phyloP scores from a whole-genome alignment of 2,329 filamentous ascomycete species.

The Metarhizium humberi region DNA sequence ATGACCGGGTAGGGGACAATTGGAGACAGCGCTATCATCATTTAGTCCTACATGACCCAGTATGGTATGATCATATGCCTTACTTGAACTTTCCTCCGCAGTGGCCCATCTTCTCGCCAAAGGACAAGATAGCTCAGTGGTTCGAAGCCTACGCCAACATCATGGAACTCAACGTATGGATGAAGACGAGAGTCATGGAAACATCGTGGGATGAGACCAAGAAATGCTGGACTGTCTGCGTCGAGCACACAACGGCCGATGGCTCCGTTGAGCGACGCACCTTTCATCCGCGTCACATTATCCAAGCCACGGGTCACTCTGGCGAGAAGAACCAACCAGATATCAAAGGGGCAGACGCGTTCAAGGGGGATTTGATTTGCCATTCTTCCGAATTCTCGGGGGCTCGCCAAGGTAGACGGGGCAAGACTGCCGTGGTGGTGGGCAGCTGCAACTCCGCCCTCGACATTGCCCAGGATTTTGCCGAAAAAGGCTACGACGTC shows the following conservation, averaged over 20 bases:
- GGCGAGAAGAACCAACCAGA: constrained; percentile 54
- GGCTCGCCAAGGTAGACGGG: constrained; percentile 32
- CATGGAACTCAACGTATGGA: constrained; percentile 63
- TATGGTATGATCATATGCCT: constrained; percentile 52
- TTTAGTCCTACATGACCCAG: constrained; percentile 59
- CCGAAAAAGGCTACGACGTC: constrained; percentile 56
- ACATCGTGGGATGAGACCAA: constrained; percentile 39
- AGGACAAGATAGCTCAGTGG: constrained; percentile 62
- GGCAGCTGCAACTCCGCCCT: constrained; percentile 62
- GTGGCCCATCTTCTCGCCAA: constrained; percentile 64
- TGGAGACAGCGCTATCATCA: constrained; percentile 56
- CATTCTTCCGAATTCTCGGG: constrained; percentile 54
- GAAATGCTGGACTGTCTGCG: constrained; percentile 44
- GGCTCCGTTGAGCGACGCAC: constrained; percentile 40
- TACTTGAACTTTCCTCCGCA: constrained; percentile 54
- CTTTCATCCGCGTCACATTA: constrained; percentile 51
- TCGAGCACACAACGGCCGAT: constrained; percentile 41
- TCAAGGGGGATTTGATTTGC: constrained; percentile 49
- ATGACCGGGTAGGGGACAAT: constrained; percentile 51
- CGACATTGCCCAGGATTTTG: constrained; percentile 60
- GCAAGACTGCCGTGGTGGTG: constrained; percentile 55
- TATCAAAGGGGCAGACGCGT: constrained; percentile 47
- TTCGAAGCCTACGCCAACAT: constrained; percentile 55
- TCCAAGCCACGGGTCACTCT: constrained; percentile 60
- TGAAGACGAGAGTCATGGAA: constrained; percentile 35